Conservation (phyloP, 2,329 filamentous ascomycete genomes). For the Cladosporium oxysporum region DNA sequence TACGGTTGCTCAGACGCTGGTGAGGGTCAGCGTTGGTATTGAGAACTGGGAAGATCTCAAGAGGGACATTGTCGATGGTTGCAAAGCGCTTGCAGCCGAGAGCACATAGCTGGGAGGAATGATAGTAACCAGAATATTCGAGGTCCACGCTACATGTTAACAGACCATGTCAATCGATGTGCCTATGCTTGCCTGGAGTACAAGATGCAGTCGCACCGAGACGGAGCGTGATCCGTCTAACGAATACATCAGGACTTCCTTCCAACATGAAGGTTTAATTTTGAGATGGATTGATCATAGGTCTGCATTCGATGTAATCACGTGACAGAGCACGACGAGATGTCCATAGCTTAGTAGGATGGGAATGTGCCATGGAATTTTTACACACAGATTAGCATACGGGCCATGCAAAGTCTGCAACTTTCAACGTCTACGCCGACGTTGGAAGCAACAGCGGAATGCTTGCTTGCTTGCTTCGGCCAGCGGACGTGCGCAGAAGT, state of each 20-base stretch:
- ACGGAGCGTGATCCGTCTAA: too few relatives aligned
- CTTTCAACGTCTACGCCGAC: neutral
- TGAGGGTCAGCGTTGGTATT: conserved; percentile 83
- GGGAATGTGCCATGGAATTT: neutral
- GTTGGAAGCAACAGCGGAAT: neutral
- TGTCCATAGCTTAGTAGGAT: neutral
- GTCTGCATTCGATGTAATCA: too few relatives aligned
- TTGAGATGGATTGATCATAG: too few relatives aligned
- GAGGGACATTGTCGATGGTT: conserved; percentile 13
- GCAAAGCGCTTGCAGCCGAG: conserved; percentile 49
- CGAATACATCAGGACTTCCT: too few relatives aligned
- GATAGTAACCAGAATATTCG: too few relatives aligned
- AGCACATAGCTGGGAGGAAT: neutral
- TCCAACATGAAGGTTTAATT: too few relatives aligned
- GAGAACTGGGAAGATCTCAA: conserved; percentile 84
- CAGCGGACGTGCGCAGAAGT: neutral
- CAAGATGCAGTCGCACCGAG: too few relatives aligned
- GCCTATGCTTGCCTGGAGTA: too few relatives aligned
- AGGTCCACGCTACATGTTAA: too few relatives aligned
- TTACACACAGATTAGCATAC: neutral
- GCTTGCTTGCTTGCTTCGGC: neutral
- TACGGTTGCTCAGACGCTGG: conserved; percentile 67
- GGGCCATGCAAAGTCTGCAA: neutral
- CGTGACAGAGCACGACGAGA: too few relatives aligned
- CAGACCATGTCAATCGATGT: too few relatives aligned